Percentiles rank a stretch among this genome's conserved stretches.
These are phyloP conservation scores for Arthromyces matolae DNA, from an alignment of 768 basidiomycete genomes.

Conservation along the genomic window DNA sequence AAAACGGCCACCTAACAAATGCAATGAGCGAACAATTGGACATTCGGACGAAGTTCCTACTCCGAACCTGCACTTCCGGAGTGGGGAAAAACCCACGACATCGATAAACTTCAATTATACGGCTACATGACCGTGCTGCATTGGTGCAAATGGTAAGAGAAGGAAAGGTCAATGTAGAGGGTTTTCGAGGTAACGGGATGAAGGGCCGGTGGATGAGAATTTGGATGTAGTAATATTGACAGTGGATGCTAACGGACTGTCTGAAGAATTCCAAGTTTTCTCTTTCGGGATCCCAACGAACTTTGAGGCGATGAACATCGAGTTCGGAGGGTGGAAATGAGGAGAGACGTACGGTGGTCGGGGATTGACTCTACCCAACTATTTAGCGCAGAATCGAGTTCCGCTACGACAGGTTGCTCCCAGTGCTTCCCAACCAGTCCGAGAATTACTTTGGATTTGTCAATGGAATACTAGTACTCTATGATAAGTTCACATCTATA, in stretches of 20 bases:
- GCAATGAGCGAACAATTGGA: background rate
- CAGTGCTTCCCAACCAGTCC: conserved; percentile 60
- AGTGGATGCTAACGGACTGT: conserved; percentile 58
- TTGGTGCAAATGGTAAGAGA: conserved; percentile 76
- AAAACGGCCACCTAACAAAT: conserved; percentile 35
- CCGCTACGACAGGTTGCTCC: conserved; percentile 68
- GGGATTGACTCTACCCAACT: conserved; percentile 69
- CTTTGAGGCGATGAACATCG: conserved; percentile 20
- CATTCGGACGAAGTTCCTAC: no score
- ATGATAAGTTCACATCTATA: conserved; percentile 37
- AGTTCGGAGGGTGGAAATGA: background rate
- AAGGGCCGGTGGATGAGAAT: conserved; percentile 79
- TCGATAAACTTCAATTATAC: conserved; percentile 63
- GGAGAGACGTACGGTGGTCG: conserved; percentile 43
- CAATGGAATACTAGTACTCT: conserved; percentile 90
- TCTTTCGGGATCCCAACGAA: conserved; percentile 52
- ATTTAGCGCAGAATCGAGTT: conserved; percentile 69
- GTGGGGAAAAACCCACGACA: conserved; percentile 32
- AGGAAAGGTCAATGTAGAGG: conserved; percentile 49
- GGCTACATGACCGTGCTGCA: conserved; percentile 78
- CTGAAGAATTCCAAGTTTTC: conserved; percentile 45
- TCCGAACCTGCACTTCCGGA: no score
- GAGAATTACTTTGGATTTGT: conserved; percentile 62
- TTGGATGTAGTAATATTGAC: conserved; percentile 53
- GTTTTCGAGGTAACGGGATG: conserved; percentile 56